phyloP scores from a whole-genome alignment of 108 stramenopile species.

The Asterionellopsis glacialis region DNA sequence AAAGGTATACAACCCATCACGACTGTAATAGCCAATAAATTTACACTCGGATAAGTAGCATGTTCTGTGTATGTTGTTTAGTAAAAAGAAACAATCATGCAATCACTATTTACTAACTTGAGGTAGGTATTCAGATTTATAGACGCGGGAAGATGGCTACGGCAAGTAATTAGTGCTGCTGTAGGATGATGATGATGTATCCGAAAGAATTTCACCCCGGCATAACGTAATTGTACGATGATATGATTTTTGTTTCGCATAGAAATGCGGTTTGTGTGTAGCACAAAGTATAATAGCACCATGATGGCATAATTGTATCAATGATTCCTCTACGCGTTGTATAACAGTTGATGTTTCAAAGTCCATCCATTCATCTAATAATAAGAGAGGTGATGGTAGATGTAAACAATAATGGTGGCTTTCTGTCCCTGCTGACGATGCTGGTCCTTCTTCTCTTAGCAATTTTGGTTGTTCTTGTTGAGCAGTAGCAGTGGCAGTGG shows the following conservation, averaged over 20 bases:
- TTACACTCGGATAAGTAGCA: too few species aligned
- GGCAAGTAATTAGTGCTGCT: too few species aligned
- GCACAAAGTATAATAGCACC: slow-evolving; percentile 32
- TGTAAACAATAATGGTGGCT: neutral
- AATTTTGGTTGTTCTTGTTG: too few species aligned
- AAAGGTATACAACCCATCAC: too few species aligned
- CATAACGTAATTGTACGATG: slow-evolving; percentile 7
- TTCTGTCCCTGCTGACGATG: neutral
- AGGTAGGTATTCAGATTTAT: too few species aligned
- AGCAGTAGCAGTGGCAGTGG: too few species aligned
- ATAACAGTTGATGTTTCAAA: slow-evolving; percentile 32
- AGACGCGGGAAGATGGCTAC: too few species aligned
- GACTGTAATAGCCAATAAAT: too few species aligned
- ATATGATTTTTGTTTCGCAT: neutral
- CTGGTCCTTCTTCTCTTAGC: neutral
- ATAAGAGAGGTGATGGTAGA: slow-evolving; percentile 32
- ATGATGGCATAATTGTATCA: slow-evolving; percentile 1
- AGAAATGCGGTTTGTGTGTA: slow-evolving; percentile 45
- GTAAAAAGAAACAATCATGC: too few species aligned
- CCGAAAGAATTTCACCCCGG: slow-evolving; percentile 11
- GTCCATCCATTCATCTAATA: slow-evolving; percentile 59
- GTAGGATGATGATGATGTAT: too few species aligned
- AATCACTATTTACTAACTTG: too few species aligned
- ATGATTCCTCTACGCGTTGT: slow-evolving; percentile 17
- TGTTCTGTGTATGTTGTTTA: too few species aligned